These are phyloP conservation scores for Talaromyces sp. DNA, from an alignment of 2,329 filamentous ascomycete genomes.

Conservation along the genomic window DNA sequence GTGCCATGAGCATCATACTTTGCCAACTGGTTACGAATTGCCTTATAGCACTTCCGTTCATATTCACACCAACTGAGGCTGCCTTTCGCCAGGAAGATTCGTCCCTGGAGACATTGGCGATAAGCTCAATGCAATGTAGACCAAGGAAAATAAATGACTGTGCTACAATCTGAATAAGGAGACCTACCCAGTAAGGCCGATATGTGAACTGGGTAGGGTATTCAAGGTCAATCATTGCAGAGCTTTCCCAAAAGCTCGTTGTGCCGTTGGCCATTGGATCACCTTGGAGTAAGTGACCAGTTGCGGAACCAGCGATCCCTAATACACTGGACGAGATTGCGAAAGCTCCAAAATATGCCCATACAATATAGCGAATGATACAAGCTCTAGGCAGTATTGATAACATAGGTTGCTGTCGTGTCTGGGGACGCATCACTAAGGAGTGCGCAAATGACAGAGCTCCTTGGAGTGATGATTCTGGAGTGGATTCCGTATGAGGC, in stretches of 20 bases:
- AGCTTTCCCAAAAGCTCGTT: not conserved
- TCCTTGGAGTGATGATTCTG: not conserved
- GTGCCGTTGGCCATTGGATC: not conserved
- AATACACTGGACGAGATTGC: not conserved
- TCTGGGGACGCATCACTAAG: not conserved
- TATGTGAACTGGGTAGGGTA: not conserved
- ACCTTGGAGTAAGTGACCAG: not conserved
- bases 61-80: not conserved
- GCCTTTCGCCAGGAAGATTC: slow-evolving; percentile 1
- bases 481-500: not conserved
- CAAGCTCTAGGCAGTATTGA: not conserved
- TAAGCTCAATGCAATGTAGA: slow-evolving; percentile 2
- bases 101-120: not conserved
- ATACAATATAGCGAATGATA: not conserved
- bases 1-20: not conserved
- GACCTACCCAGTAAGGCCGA: not conserved
- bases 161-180: not conserved
- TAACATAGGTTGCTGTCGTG: not conserved
- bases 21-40: not conserved
- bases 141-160: not conserved
- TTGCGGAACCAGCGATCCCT: not conserved
- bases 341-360: slow-evolving; percentile 1
- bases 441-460: not conserved
- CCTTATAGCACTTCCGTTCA: not conserved
- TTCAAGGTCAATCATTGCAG: not conserved